Evolutionary conservation across 2,329 filamentous ascomycete species (phyloP).

Genomic region (Aspergillus ibericus): DNA sequence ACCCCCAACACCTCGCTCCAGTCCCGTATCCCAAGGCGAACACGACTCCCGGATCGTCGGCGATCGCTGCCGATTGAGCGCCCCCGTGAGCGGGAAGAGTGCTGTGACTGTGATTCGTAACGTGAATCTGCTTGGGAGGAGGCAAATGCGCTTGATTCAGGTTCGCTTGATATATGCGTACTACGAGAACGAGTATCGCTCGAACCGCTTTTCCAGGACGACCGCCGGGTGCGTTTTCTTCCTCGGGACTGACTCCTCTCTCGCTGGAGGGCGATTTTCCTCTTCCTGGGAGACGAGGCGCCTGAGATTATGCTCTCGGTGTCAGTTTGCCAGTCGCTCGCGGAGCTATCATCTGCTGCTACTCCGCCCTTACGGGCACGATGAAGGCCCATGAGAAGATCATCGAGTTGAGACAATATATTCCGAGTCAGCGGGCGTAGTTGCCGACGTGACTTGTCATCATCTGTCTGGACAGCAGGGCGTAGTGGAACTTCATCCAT

Average conservation of each 20-base stretch:
- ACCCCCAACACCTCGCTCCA: conserved; percentile 85
- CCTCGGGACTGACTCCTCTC: conserved; percentile 25
- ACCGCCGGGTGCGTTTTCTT: conserved; percentile 23
- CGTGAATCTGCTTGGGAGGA: conserved; percentile 6
- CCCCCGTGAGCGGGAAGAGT: conserved; percentile 14
- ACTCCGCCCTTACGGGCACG: conserved; percentile 59
- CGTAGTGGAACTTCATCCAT: conserved; percentile 16
- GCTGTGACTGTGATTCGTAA: conserved; percentile 6
- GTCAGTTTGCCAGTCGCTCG: conserved; percentile 31
- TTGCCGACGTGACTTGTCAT: conserved; percentile 64
- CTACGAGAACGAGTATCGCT: conserved; percentile 12
- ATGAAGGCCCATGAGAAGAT: conserved; percentile 69
- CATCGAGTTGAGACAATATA: conserved; percentile 68
- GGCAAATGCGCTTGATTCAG: not conserved
- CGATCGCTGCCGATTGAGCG: conserved; percentile 18
- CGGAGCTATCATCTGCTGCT: conserved; percentile 25
- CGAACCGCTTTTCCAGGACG: conserved; percentile 9
- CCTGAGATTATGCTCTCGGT: conserved; percentile 26
- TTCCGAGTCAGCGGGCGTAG: conserved; percentile 70
- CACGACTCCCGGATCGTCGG: conserved; percentile 10
- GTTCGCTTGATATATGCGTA: conserved; percentile 8
- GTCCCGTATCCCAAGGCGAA: conserved; percentile 56
- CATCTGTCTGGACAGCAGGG: conserved; percentile 67
- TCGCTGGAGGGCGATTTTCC: not conserved
- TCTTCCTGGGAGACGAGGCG: conserved; percentile 14